Evolutionary conservation across 1,139 yeast species (phyloP).

Genomic region (Saccharomyces hybrid): DNA sequence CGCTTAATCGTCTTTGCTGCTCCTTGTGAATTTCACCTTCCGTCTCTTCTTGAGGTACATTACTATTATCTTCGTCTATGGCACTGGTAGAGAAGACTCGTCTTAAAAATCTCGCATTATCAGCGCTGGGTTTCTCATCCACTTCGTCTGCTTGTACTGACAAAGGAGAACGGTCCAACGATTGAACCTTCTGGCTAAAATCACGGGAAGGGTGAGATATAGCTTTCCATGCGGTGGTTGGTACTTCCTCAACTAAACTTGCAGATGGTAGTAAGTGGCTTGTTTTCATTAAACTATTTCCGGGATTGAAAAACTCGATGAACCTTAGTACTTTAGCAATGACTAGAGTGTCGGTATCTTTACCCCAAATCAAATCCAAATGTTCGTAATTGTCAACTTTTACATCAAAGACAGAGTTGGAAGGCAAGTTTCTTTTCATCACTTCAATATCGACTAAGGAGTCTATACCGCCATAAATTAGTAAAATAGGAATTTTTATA

Average conservation of each 20-base stretch:
- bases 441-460: constrained; percentile 78
- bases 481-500: constrained; percentile 60
- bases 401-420: constrained; percentile 29
- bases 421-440: constrained; percentile 41
- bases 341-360: constrained; percentile 49
- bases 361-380: constrained; percentile 85
- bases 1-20: constrained; percentile 4
- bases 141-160: neutral
- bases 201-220: neutral
- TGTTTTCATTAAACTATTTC: neutral
- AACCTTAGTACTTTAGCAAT: constrained; percentile 45
- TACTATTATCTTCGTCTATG: neutral
- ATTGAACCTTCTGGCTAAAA: neutral
- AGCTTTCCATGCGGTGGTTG: neutral
- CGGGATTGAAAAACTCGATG: constrained; percentile 17
- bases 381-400: constrained; percentile 54
- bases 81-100: neutral
- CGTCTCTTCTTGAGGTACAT: neutral
- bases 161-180: neutral
- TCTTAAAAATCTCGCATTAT: neutral
- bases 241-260: neutral
- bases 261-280: constrained; percentile 1
- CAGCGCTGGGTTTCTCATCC: neutral
- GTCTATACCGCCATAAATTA: constrained; percentile 74
- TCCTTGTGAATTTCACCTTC: constrained; percentile 1